Base-by-base conservation (phyloP, 2,329 filamentous ascomycete genomes). In the Grosmannia clavigera region DNA sequence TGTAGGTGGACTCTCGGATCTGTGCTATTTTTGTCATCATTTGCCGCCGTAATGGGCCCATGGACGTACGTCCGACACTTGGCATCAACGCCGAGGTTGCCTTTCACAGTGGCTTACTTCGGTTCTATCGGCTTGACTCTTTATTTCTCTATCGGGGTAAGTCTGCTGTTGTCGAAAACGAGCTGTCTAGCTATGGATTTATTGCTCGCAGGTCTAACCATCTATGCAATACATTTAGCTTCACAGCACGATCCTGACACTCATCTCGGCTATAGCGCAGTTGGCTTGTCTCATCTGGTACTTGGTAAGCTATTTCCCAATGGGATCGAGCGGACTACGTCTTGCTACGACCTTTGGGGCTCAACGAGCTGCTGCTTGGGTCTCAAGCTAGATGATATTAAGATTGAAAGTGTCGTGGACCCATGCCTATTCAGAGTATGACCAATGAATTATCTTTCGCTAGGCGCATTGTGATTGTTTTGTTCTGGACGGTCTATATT, bases 291-390 rank as follows among this genome's bases (percentile, higher is more conserved):
- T 97, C 64, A 65, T 90, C 55, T 97, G 92, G 92, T 97, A 97
- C 75, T 80, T 96, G 55, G 85, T 97, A 72, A 95, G 90, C 74
- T 99, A 99, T 73, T 97, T 97, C 69, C 94, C 94, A 31, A 96
- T 97, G 92, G 94, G 94, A 50, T 89, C 88, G 61, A 88, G 86
- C 60, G 90, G 94, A 51, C 76, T 99, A 65, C 86, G 92, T 62
- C 83, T 96, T 66, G 91, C 91, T 61, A 90, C 91, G 52, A 85
- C 84, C 3, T 94, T 96, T 70, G 94, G 92, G 27, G 89, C 87
- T 25, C 86, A 86, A 69, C 83, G 92, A 69, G 88, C 95, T 46
- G 82, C 90, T 5, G 83, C 91, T 58, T 97, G 92, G 94, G 86
- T 96, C 83, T 86, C 82, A 55, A 86, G 88, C 61, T 96, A 72